Base-by-base conservation (phyloP, 202 grass and related monocot genomes). In the Zoysia matrella region DNA sequence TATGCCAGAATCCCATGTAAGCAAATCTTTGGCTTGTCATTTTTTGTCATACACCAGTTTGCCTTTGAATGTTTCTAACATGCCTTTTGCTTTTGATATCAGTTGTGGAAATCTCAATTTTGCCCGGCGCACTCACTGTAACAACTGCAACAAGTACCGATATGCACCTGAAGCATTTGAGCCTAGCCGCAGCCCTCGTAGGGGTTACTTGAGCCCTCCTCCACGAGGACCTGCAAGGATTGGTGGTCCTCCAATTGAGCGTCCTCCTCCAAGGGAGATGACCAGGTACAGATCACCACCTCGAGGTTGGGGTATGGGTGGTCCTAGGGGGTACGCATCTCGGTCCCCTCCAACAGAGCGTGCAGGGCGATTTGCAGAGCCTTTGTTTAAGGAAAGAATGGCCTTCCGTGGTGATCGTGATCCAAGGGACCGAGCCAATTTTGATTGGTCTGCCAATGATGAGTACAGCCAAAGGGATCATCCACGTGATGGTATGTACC, bases 1-100 rank as follows among this genome's bases (percentile, higher is more conserved):
- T 96, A 87, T 99, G 93, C 75, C 87, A 92, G 81, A 95, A 94
- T 78, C 87, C 92, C 0, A 87, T 67, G 96, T 98, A 93, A 75
- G 65, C 57, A 65, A 4, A 71, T 58, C 2, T 69, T 76, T 73
- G 53, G 15, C n/a, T 48, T 82, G 11, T 67, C 2, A 40, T 3
- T 36, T 36, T 61, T 61, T 0, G 18, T 10, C 1, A 30, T 61
- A 10, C 58, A 61, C 2, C 0, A 36, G 7, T 60, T 30, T 61
- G 7, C 58, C 18, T 22, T 61, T 8, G 45, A 4, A 18, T 83
- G 49, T 72, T 44, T 68, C 68, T 71, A 67, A 53, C 72, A 55
- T 85, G 57, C 47, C 66, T 30, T 3, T 80, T 81, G 55, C 12
- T 76, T 64, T 73, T 72, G 52, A 7, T 94, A 76, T 81, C 67